Base-by-base conservation (phyloP, 202 grass and related monocot species). In the Brachypodium distachyon region DNA sequence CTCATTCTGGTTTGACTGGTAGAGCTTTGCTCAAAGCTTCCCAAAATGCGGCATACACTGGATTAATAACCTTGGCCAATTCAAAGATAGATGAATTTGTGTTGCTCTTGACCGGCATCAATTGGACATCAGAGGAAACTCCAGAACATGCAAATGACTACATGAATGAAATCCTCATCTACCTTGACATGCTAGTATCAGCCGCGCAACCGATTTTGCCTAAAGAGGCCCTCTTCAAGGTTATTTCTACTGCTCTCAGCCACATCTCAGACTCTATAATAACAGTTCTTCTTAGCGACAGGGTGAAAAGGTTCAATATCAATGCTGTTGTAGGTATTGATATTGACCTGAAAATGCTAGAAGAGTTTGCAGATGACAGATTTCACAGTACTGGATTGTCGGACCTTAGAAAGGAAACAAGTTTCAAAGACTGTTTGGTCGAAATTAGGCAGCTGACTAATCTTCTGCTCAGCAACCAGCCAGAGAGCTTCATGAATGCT, bases 141-240 rank as follows among this genome's bases (percentile, higher is more conserved):
- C 64, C 40, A 67, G 64, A 67, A 44, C 64, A 67, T 46, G 64
- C 64, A 46, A 67, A 67, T 46, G 64, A 67, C 25, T 67, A 67
- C 64, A 67, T 67, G 64, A 67, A 67, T 67, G 64, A 67, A 67
- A 40, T 67, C 14, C 64, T 67, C 25, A 67, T 67, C 40, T 67
- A 67, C 25, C 64, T 67, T 29, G 64, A 67, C 64, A 67, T 46
- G 64, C 39, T 67, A 27, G 64, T 67, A 67, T 29, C 64, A 25
- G 29, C 64, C 3, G 64, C 64, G 44, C 64, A 67, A 16, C 40
- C 14, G 41, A 41, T 67, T 67, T 43, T 67, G 64, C 64, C 64
- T 0, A 44, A 8, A 41, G 64, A 67, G 64, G 23, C 40, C 39
- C 64, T 67, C 23, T 67, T 46, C 25, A 67, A 67, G 64, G 40